Evolutionary conservation across 1,284 basidiomycete genomes (phyloP), one percentile per base, ranked within the genome.

Genomic region (Sporisorium graminicola): DNA sequence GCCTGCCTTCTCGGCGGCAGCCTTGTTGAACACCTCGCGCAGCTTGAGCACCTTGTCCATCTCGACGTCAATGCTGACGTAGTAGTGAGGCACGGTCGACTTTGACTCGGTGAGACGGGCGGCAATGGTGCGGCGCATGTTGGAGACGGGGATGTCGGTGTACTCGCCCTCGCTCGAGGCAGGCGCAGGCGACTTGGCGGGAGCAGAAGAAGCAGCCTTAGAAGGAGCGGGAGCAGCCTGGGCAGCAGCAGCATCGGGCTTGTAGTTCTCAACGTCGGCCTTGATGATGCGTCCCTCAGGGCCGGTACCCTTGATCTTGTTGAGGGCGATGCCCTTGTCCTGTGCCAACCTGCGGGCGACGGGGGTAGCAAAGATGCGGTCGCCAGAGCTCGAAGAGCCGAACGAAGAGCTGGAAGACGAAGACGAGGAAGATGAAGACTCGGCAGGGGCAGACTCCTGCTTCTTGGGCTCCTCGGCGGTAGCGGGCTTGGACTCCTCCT

Each of bases 1-100:
- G 26, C 74, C 72, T 16, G 82, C 81, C 54, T 76, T 71, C 63
- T 82, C 75, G 57, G 71, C 67, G 16, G 82, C 69, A 56, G 89
- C 89, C 80, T 88, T 87, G 90, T 99, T 99, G 89, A 99, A 99
- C 73, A 98, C 92, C 87, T 95, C 91, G 65, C 96, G 90, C 71
- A 99, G 90, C 88, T 98, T 98, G 85, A 93, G 86, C 31, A 96
- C 92, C 88, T 94, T 95, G 89, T 94, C 95, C 95, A 99, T 98
- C 88, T 94, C 93, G 86, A 99, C 90, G 85, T 98, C 94, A 60
- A 94, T 90, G 14, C 96, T 98, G 81, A 99, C 88, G 88, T 98
- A 99, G 88, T 97, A 99, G 87, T 98, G 95, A n/a, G 97, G 97
- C 26, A 95, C 86, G 78, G 94, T 91, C 86, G 93, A 92, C 88